phyloP scores from a whole-genome alignment of 805 yeast genomes.

The Pichia sporocuriosa region DNA sequence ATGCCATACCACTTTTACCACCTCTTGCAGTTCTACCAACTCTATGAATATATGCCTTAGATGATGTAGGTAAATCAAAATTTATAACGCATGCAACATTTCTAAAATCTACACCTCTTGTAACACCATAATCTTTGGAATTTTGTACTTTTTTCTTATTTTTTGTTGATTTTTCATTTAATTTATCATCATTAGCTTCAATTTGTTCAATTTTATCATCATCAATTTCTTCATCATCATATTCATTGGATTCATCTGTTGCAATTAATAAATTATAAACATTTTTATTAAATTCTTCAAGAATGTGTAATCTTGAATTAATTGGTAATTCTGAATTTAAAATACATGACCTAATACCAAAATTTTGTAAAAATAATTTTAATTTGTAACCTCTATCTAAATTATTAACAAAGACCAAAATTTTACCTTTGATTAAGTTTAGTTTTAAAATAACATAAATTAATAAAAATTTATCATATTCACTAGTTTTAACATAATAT shows the following conservation, averaged over 20 bases:
- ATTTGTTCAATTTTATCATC: slow-evolving; percentile 24
- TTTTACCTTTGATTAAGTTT: slow-evolving; percentile 82
- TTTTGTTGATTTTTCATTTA: slow-evolving; percentile 17
- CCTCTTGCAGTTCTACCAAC: slow-evolving; percentile 98
- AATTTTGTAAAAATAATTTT: slow-evolving; percentile 86
- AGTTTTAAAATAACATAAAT: slow-evolving; percentile 90
- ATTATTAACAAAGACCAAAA: slow-evolving; percentile 83
- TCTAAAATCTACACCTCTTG: slow-evolving; percentile 93
- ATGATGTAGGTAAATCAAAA: slow-evolving; percentile 86
- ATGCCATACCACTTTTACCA: slow-evolving; percentile 89
- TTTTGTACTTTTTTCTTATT: slow-evolving; percentile 28
- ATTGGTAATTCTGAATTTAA: slow-evolving; percentile 89
- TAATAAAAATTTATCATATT: slow-evolving; percentile 84
- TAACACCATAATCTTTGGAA: slow-evolving; percentile 76
- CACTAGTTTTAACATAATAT: slow-evolving; percentile 79
- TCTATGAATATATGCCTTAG: slow-evolving; percentile 87
- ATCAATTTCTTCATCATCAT: slow-evolving; percentile 32
- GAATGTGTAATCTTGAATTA: slow-evolving; percentile 89
- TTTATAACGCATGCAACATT: slow-evolving; percentile 95
- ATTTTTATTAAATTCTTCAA: slow-evolving; percentile 89
- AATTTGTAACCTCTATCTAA: slow-evolving; percentile 93
- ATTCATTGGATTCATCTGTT: slow-evolving; percentile 78
- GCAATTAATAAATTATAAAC: slow-evolving; percentile 85
- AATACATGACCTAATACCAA: slow-evolving; percentile 84
- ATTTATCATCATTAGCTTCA: slow-evolving; percentile 27